A percentile compares a stretch with the other conserved stretches of the same genome.
Evolutionary conservation across 2,329 filamentous ascomycete species (phyloP).

Genomic region (Fusarium sp.): DNA sequence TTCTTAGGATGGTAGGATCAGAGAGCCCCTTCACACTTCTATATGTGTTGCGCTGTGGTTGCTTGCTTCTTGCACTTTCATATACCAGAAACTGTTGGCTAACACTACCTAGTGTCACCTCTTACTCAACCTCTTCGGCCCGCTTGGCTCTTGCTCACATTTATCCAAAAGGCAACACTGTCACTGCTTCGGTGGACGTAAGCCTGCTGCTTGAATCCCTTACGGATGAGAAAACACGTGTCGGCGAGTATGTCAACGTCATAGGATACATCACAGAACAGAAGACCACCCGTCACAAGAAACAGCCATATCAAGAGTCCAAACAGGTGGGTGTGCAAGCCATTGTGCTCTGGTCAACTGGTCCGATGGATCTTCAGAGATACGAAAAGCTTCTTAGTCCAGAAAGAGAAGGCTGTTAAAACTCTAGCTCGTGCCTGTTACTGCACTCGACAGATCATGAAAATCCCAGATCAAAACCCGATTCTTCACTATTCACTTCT

Average conservation of each 20-base stretch:
- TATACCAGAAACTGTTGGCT: slow-evolving; percentile 44
- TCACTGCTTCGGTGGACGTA: slow-evolving; percentile 74
- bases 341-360: slow-evolving; percentile 81
- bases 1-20: slow-evolving; percentile 87
- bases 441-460: background rate
- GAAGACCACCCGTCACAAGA: slow-evolving; percentile 16
- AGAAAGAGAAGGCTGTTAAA: slow-evolving; percentile 1
- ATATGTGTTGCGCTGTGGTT: background rate
- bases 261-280: slow-evolving; percentile 78
- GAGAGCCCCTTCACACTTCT: slow-evolving; percentile 4
- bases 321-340: slow-evolving; percentile 72
- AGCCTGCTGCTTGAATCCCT: slow-evolving; percentile 76
- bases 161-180: slow-evolving; percentile 62
- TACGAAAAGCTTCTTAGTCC: slow-evolving; percentile 72
- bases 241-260: slow-evolving; percentile 91
- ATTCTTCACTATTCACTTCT: background rate
- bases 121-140: slow-evolving; percentile 66
- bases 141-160: slow-evolving; percentile 76
- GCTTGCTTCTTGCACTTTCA: slow-evolving; percentile 18
- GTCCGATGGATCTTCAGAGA: slow-evolving; percentile 74
- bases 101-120: slow-evolving; percentile 58
- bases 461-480: slow-evolving; percentile 11
- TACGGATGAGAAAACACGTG: slow-evolving; percentile 70
- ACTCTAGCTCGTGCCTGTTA: background rate
- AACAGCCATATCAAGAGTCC: slow-evolving; percentile 21